Evolutionary conservation across 257 asterid genomes (phyloP).

Genomic region (Primulina tabacum): DNA sequence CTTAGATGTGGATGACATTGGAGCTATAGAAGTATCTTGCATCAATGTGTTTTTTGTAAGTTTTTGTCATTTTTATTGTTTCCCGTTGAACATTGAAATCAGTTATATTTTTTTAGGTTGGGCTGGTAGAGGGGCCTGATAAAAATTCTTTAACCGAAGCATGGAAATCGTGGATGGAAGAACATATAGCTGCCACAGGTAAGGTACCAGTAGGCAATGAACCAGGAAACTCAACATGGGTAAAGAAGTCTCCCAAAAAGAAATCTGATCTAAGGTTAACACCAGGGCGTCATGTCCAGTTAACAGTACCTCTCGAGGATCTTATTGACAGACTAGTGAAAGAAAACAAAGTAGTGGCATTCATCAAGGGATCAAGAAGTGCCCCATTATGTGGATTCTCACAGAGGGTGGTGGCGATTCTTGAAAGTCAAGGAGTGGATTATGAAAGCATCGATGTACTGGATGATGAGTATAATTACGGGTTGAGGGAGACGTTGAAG

Average conservation of each 20-base stretch:
- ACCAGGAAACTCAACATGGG: constrained; percentile 82
- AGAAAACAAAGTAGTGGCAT: constrained; percentile 86
- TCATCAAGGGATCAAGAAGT: constrained; percentile 85
- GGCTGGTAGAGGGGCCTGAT: constrained; percentile 66
- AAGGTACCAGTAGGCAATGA: constrained; percentile 91
- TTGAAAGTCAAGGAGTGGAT: constrained; percentile 73
- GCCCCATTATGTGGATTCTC: constrained; percentile 88
- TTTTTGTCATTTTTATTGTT: not conserved
- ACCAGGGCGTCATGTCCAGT: constrained; percentile 73
- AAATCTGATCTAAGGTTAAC: constrained; percentile 83
- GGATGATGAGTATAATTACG: constrained; percentile 73
- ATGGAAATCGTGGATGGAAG: constrained; percentile 98
- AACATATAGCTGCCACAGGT: constrained; percentile 70
- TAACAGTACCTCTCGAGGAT: constrained; percentile 72
- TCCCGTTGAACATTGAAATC: not conserved
- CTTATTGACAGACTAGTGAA: constrained; percentile 78
- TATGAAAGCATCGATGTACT: constrained; percentile 89
- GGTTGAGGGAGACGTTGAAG: constrained; percentile 85
- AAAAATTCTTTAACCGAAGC: constrained; percentile 67
- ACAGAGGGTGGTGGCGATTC: constrained; percentile 67
- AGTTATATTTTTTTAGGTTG: constrained; percentile 42
- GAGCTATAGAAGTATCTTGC: not conserved
- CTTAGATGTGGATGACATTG: not conserved
- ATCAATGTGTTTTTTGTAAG: not conserved
- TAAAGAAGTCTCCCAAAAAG: constrained; percentile 65